phyloP scores from a whole-genome alignment of 768 basidiomycete species.

The Auricularia sp. region DNA sequence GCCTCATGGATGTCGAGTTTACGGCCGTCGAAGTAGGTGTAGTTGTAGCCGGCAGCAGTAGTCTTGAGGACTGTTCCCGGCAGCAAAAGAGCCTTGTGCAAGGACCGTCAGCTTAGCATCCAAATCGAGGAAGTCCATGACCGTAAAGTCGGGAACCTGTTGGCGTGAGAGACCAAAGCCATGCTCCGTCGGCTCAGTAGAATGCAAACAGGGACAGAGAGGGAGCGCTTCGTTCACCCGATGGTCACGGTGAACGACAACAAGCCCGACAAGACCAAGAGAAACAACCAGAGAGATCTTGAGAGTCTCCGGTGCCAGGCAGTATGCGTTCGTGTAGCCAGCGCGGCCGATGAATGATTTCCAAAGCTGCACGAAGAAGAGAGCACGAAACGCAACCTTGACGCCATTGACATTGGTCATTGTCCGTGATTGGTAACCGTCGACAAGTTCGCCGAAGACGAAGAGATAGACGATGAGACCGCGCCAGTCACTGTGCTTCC shows the following conservation, averaged over 20 bases:
- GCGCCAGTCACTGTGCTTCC: slow-evolving; percentile 17
- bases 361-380: slow-evolving; percentile 25
- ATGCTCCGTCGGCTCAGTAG: slow-evolving; percentile 26
- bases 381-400: slow-evolving; percentile 21
- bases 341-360: slow-evolving; percentile 8
- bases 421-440: slow-evolving; percentile 27
- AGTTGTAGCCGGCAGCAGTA: slow-evolving; percentile 13
- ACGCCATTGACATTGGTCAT: slow-evolving; percentile 19
- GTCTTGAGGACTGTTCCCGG: not conserved
- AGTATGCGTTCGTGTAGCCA: slow-evolving; percentile 17
- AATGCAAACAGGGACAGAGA: slow-evolving; percentile 29
- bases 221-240: slow-evolving; percentile 12
- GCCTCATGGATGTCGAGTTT: not conserved
- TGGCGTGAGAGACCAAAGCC: slow-evolving; percentile 21
- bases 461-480: slow-evolving; percentile 11
- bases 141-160: slow-evolving; percentile 25
- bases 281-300: slow-evolving; percentile 24
- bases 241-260: slow-evolving; percentile 28
- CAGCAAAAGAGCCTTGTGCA: not conserved
- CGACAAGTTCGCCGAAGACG: slow-evolving; percentile 25
- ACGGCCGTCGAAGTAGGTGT: slow-evolving; percentile 19
- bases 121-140: slow-evolving; percentile 23
- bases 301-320: slow-evolving; percentile 23
- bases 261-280: slow-evolving; percentile 22
- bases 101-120: slow-evolving; percentile 17